These are phyloP conservation scores for Kuraishia piskuri DNA, from an alignment of 805 yeast species.

Conservation along the genomic window DNA sequence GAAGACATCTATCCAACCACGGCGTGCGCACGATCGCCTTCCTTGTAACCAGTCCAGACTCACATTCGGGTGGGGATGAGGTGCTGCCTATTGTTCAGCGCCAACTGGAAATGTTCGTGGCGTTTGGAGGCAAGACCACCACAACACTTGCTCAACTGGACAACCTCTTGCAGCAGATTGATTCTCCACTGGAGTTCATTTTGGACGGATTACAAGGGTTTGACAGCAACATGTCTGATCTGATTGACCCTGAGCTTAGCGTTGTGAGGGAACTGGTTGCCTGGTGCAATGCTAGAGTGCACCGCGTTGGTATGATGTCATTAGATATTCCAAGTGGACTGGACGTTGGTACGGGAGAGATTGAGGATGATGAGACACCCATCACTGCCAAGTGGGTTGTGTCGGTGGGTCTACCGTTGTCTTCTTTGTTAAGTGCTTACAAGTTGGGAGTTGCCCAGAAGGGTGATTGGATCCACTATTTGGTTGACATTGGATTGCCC, in stretches of 20 bases:
- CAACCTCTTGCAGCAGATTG: constrained; percentile 34
- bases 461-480: constrained; percentile 45
- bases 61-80: constrained; percentile 24
- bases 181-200: constrained; percentile 71
- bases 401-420: constrained; percentile 67
- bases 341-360: constrained; percentile 72
- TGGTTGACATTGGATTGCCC: constrained; percentile 70
- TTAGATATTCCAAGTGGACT: constrained; percentile 78
- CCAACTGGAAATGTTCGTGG: constrained; percentile 48
- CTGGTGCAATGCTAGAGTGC: constrained; percentile 55
- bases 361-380: constrained; percentile 19
- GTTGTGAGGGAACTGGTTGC: constrained; percentile 36
- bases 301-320: constrained; percentile 43
- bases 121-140: constrained; percentile 64
- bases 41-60: constrained; percentile 25
- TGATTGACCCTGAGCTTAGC: constrained; percentile 33
- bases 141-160: constrained; percentile 26
- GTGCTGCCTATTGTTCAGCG: constrained; percentile 23
- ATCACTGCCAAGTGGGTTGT: constrained; percentile 50
- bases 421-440: constrained; percentile 54
- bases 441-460: constrained; percentile 40
- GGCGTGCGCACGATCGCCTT: constrained; percentile 61
- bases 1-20: constrained; percentile 68
- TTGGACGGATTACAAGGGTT: constrained; percentile 83
- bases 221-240: constrained; percentile 59